phyloP scores from a whole-genome alignment of 1,139 yeast genomes.

The Kurtzmaniella quercitrusa region DNA sequence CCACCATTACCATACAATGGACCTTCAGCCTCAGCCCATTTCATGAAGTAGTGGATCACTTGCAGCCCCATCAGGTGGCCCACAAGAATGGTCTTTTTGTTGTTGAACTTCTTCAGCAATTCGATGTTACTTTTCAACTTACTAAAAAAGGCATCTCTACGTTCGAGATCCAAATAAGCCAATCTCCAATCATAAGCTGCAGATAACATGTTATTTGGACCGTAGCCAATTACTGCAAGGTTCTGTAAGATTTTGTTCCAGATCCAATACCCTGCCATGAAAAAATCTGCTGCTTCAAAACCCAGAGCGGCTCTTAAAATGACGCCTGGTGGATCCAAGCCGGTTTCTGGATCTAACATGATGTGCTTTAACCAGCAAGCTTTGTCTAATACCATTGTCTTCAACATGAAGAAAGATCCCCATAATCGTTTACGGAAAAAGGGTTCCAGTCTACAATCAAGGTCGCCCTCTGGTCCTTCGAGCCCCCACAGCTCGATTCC shows the following conservation, averaged over 20 bases:
- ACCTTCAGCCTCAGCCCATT: constrained; percentile 95
- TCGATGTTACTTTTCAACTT: constrained; percentile 74
- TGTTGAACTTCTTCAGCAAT: constrained; percentile 40
- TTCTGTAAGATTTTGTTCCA: constrained; percentile 95
- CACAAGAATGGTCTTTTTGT: constrained; percentile 71
- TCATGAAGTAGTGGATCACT: constrained; percentile 77
- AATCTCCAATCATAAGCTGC: constrained; percentile 97
- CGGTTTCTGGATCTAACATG: constrained; percentile 85
- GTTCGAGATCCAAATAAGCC: constrained; percentile 82
- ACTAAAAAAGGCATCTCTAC: constrained; percentile 79
- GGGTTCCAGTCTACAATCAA: constrained; percentile 69
- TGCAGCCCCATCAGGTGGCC: constrained; percentile 99
- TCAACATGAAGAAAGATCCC: constrained; percentile 96
- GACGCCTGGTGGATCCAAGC: constrained; percentile 83
- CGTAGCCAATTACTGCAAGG: constrained; percentile 90
- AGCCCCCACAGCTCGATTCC: constrained; percentile 95
- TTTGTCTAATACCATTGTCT: constrained; percentile 89
- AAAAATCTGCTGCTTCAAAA: constrained; percentile 94
- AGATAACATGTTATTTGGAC: constrained; percentile 81
- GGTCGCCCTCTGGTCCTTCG: constrained; percentile 14
- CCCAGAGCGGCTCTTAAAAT: constrained; percentile 91
- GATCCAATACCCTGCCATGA: constrained; percentile 97
- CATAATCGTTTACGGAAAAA: constrained; percentile 89
- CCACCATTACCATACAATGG: constrained; percentile 85
- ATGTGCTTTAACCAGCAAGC: constrained; percentile 91